Base-by-base conservation (phyloP, 1,139 yeast genomes). In the Taiozyma sp. region DNA sequence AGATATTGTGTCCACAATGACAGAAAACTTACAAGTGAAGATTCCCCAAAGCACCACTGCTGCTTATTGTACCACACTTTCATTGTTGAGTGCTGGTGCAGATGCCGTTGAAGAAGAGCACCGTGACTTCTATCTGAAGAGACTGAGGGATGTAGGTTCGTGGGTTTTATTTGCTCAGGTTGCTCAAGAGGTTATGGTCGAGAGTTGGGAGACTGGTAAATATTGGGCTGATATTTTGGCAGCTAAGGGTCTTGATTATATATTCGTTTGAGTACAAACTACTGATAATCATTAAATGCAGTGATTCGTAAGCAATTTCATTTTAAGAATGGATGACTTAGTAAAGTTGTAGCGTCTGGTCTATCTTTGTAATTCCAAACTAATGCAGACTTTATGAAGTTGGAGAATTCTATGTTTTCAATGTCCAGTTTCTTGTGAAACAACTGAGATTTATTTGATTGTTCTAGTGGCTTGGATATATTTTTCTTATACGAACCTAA, bases 51-150 rank as follows among this genome's bases (percentile, higher is more conserved):
- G 69, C 9, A 71, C 81, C 1, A 75, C 87, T 1, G 81, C 83
- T 2, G 82, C 80, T 39, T 69, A 79, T 4, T 81, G 88, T 58
- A 69, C 80, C 4, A 71, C 81, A 1, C 79, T 81, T 54, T 78
- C 84, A 36, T 62, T 76, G 13, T 83, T 83, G 61, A 73, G 81
- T 46, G 81, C 83, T 47, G 88, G 82, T 6, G 80, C 86, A 67
- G 89, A 83, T 54, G 73, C 79, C 9, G 54, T 74, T 16, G 73
- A 75, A 50, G 60, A 59, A 1, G 61, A 62, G 1, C 50, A 57
- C 19, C 68, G 78, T 46, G 54, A 55, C 1, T 68, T 77, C 29
- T 79, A 74, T 58, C 54, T 63, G 22, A 62, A 67, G 2, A 69
- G 83, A 52, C 69, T 82, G 54, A 69, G 68, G 8, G 66, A 65